Evolutionary conservation across 2,329 filamentous ascomycete species (phyloP), one percentile per base, ranked within the genome.

Genomic region (Magnaporthiopsis poae): DNA sequence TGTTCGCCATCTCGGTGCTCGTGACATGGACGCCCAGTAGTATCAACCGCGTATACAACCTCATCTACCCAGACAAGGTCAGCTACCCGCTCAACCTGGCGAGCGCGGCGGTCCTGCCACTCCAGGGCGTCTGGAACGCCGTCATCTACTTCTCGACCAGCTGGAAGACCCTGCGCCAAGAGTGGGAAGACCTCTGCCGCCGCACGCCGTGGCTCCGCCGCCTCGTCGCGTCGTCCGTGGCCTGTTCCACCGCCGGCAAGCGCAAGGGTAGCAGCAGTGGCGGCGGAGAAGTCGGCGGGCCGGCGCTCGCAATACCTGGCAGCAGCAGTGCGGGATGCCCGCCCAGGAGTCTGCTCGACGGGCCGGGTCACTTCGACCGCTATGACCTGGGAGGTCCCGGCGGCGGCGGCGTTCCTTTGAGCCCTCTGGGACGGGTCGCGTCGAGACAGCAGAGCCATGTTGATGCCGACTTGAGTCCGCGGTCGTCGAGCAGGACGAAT

Each of bases 91-190:
- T 92, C 64, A 89, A 90, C 73, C 82, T 91, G 64, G 84, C 86
- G 1, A 87, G 88, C 8, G 87, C 88, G 2, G 81, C 90, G 1
- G 90, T 93, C 0, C 80, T 94, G 4, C 90, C 91, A 0, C 80
- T 92, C 1, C 91, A 94, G 74, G 91, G 91, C 0, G 84, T 92
- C 39, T 93, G 90, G 90, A 94, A 94, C 73, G 84, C 87, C 36
- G 78, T 91, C 65, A 91, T 95, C 66, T 94, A 92, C 76, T 85
- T 90, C 68, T 83, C 84, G 5, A 90, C 89, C 1, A 90, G 82
- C 69, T 82, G 80, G 78, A 63, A 29, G 0, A 70, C 77, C 60
- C 77, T 81, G 21, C 67, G 52, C 7, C 73, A 73, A 11, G 75
- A 77, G 69, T 46, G 69, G 3, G 21, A 27, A 36, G 67, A 66